Evolutionary conservation across 345 rosid species (phyloP), one percentile per base, ranked within the genome.

Genomic region (Dimocarpus longan): DNA sequence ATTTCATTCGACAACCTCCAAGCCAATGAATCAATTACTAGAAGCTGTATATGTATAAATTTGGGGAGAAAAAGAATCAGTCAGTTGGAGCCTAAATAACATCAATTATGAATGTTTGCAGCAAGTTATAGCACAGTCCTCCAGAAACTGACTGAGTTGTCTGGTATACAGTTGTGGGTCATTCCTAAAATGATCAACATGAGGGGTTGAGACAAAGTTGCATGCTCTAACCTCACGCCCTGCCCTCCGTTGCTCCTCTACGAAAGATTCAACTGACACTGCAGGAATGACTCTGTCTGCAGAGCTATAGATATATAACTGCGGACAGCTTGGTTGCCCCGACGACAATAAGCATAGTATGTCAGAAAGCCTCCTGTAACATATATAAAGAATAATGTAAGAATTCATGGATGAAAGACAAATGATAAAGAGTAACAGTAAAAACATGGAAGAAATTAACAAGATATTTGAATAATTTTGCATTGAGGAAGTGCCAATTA

Each of bases 241-340:
- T 0, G 88, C 88, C 84, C 77, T 88, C 86, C 88, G 86, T 84
- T 96, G 98, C 83, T 86, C 84, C 84, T 91, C 90, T 56, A 96
- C 90, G 81, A 97, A 97, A 44, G 95, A 92, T 82, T 94, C 98
- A 66, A 94, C 99, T 5, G 86, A 87, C 21, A 75, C 85, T 0
- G 87, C 92, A 2, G 99, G 99, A 76, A 97, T 97, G 42, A 97
- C 97, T 85, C 93, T 87, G 76, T 97, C 99, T 3, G 99, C 98
- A 1, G 98, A 86, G 89, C 99, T 97, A 83, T 97, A 97, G 3
- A 97, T 94, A 80, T 97, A 97, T 66, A 97, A 82, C 80, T 97
- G 99, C 4, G 99, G 98, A 78, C 99, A 97, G 66, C 79, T 85
- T 15, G 99, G 99, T 76, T 94, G 99, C 85, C 80, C 78, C 5